Base-by-base conservation (phyloP, 148 eudicot genomes). In the Arctostaphylos glauca region DNA sequence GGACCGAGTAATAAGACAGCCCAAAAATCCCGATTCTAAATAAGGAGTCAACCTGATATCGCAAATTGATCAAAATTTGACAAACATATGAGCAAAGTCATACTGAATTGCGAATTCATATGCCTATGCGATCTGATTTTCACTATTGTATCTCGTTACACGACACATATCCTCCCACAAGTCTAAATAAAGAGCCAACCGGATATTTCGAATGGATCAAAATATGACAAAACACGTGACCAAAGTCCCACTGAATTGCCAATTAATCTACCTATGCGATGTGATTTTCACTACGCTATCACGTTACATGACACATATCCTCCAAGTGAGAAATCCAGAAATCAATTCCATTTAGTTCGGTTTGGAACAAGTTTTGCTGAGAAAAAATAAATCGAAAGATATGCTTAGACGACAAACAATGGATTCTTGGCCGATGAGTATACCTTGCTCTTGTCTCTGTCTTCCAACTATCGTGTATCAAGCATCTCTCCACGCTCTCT, bases 271-370 rank as follows among this genome's bases (percentile, higher is more conserved):
- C 94, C 96, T 91, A 91, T 1, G 90, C 76, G 60, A 84, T 74
- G 25, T 93, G 94, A 80, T 93, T 91, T 31, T 70, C 84, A 81
- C 87, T 84, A 43, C 94, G 88, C 53, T 90, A 83, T 53, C 81
- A 75, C 97, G 93, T 93, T 94, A 93, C 93, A 2, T 89, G 90
- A 41, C 84, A 86, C 97, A 92, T 92, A 56, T 94, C 97, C 38
- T 91, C 94, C 97, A 92, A 90, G 90, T 87, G 89, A 93, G 73
- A 46, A 90, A 49, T 77, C 93, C 95, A 38, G 95, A 91, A 5
- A 90, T 88, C 80, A 95, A 85, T n/a, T 62, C 97, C 97, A 92
- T 94, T 85, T 87, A 84, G 59, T 59, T 83, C 43, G 53, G 41
- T 49, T 43, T 56, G 7, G 15, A 5, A 21, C 44, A 55, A 49